These are phyloP conservation scores for Ceratocystis variospora DNA, from an alignment of 2,329 filamentous ascomycete genomes.

Conservation along the genomic window DNA sequence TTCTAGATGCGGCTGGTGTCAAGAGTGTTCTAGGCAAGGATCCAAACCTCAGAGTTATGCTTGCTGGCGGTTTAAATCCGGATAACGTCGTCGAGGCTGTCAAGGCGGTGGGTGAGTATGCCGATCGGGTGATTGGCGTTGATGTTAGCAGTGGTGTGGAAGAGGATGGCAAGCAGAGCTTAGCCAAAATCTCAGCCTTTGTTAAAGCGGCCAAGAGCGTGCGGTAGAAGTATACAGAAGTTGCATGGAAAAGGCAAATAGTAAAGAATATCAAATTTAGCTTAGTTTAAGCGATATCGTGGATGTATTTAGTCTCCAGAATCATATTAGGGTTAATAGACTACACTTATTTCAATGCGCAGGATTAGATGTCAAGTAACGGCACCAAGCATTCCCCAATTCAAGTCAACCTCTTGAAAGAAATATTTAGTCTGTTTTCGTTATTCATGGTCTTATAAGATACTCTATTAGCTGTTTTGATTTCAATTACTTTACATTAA, in stretches of 20 bases:
- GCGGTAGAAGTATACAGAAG: slow-evolving; percentile 26
- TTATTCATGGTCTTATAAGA: too few species aligned
- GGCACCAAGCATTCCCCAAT: too few species aligned
- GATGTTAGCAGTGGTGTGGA: slow-evolving; percentile 95
- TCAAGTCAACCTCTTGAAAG: too few species aligned
- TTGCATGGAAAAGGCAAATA: background rate
- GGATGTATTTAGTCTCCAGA: background rate
- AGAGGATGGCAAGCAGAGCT: slow-evolving; percentile 62
- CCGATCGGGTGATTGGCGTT: slow-evolving; percentile 58
- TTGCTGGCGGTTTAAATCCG: slow-evolving; percentile 74
- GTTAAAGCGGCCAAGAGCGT: slow-evolving; percentile 57
- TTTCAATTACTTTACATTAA: too few species aligned
- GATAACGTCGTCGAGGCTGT: slow-evolving; percentile 62
- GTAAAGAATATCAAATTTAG: background rate
- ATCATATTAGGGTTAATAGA: background rate
- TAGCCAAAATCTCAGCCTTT: slow-evolving; percentile 70
- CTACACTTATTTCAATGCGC: background rate
- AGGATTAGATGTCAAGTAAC: background rate
- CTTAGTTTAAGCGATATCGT: background rate
- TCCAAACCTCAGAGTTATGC: slow-evolving; percentile 54
- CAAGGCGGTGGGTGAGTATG: slow-evolving; percentile 42
- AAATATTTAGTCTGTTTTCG: too few species aligned
- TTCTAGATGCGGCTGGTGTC: slow-evolving; percentile 58
- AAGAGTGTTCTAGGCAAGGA: slow-evolving; percentile 53
- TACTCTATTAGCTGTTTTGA: too few species aligned